Percentiles rank a stretch among this genome's conserved stretches.
Conservation (phyloP, 2,329 filamentous ascomycete genomes). For the Exophiala aquamarina region DNA sequence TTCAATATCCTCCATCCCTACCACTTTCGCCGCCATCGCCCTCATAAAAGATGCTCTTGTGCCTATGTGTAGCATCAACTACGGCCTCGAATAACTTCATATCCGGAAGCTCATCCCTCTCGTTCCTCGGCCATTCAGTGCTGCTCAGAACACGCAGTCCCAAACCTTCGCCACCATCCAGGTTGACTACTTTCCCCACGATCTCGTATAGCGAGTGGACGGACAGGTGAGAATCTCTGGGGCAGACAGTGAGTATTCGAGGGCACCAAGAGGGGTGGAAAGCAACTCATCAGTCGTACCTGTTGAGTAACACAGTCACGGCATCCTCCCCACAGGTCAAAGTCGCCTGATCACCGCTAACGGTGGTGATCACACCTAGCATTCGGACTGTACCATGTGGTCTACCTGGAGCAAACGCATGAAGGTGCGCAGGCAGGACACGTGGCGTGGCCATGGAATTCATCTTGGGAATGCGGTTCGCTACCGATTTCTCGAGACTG, state of each 20-base stretch:
- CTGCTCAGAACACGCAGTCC: conserved; percentile 43
- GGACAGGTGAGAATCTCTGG: conserved; percentile 41
- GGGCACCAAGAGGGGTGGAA: neutral
- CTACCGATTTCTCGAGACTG: too few species aligned
- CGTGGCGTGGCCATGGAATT: conserved; percentile 71
- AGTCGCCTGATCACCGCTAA: conserved; percentile 76
- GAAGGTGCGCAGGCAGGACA: conserved; percentile 76
- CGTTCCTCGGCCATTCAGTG: conserved; percentile 38
- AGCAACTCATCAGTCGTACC: conserved; percentile 31
- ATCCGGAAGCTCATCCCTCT: conserved; percentile 53
- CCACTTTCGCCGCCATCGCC: conserved; percentile 17
- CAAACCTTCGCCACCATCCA: conserved; percentile 42
- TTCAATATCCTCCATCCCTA: conserved; percentile 17
- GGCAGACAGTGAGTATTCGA: conserved; percentile 1
- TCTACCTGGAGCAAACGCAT: conserved; percentile 64
- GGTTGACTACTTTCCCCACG: conserved; percentile 45
- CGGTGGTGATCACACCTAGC: conserved; percentile 78
- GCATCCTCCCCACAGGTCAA: conserved; percentile 73
- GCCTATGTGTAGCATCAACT: conserved; percentile 80
- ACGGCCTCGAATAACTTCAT: conserved; percentile 73
- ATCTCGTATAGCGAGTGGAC: conserved; percentile 48
- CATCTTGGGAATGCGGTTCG: too few species aligned
- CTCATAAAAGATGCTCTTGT: conserved; percentile 76
- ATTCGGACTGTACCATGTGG: conserved; percentile 71
- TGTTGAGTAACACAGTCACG: conserved; percentile 71